phyloP scores from a whole-genome alignment of 352 stramenopile genomes.

The Pythium folliculosum region DNA sequence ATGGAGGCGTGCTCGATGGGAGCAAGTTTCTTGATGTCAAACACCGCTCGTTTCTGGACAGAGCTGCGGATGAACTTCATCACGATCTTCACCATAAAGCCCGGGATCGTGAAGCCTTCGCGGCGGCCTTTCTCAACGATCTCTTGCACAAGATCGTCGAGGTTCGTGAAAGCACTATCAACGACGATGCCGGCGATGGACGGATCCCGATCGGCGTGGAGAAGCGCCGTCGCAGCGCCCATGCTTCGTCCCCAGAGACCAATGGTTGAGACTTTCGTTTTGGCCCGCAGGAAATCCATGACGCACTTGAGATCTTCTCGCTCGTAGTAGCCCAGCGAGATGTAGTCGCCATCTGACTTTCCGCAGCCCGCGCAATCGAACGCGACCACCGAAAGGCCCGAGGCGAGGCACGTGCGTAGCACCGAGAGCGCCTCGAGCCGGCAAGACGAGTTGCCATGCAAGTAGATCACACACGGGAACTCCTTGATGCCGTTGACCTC shows the following conservation, averaged over 20 bases:
- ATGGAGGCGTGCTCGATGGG: constrained; percentile 89
- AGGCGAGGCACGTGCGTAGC: constrained; percentile 85
- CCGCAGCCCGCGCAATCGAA: constrained; percentile 98
- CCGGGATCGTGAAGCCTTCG: constrained; percentile 92
- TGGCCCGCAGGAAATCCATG: constrained; percentile 92
- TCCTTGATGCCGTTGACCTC: constrained; percentile 33
- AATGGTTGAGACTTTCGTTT: constrained; percentile 92
- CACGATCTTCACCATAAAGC: constrained; percentile 90
- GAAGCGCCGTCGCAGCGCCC: constrained; percentile 96
- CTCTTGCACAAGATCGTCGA: constrained; percentile 95
- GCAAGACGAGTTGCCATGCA: constrained; percentile 98
- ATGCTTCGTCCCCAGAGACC: constrained; percentile 98
- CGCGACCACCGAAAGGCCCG: constrained; percentile 94
- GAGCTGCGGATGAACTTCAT: constrained; percentile 91
- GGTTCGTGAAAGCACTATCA: constrained; percentile 96
- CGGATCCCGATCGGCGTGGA: constrained; percentile 96
- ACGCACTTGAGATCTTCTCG: constrained; percentile 87
- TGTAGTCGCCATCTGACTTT: constrained; percentile 96
- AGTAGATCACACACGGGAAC: constrained; percentile 95
- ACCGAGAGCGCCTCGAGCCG: constrained; percentile 94
- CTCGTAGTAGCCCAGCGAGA: constrained; percentile 98
- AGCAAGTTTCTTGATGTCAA: constrained; percentile 80
- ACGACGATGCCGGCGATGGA: constrained; percentile 97
- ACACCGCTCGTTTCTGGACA: constrained; percentile 90
- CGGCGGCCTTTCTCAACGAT: constrained; percentile 96